phyloP scores from a whole-genome alignment of 1,284 basidiomycete species.

The Trichosporon faecale region DNA sequence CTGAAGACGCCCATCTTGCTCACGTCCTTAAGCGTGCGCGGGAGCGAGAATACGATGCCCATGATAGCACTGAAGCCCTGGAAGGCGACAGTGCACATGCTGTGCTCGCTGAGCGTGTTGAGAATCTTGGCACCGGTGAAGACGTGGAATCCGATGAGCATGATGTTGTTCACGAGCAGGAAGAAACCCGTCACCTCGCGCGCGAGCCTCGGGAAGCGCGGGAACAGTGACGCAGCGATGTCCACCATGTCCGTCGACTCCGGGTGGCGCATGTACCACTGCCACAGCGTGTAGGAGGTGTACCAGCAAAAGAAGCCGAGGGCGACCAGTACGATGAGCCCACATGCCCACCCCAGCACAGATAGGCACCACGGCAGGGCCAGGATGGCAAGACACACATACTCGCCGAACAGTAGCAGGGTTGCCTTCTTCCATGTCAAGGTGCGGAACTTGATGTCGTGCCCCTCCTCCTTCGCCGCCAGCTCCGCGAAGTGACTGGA shows the following conservation, averaged over 20 bases:
- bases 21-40: constrained; percentile 59
- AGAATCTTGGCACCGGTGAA: constrained; percentile 54
- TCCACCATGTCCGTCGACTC: constrained; percentile 64
- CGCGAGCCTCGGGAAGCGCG: constrained; percentile 31
- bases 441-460: constrained; percentile 39
- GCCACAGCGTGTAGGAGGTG: constrained; percentile 46
- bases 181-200: constrained; percentile 42
- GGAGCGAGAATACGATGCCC: constrained; percentile 56
- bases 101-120: constrained; percentile 62
- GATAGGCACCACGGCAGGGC: constrained; percentile 45
- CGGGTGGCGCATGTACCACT: constrained; percentile 62
- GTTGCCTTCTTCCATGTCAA: constrained; percentile 49
- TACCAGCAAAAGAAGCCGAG: constrained; percentile 54
- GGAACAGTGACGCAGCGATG: constrained; percentile 58
- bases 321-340: constrained; percentile 60
- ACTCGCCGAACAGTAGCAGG: constrained; percentile 48
- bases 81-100: constrained; percentile 60
- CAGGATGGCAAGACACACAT: constrained; percentile 51
- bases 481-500: constrained; percentile 32
- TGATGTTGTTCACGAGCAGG: constrained; percentile 46
- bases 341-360: constrained; percentile 44
- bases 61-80: constrained; percentile 55
- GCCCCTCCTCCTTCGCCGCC: constrained; percentile 36
- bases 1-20: constrained; percentile 50
- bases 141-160: constrained; percentile 52